phyloP scores from a whole-genome alignment of 148 eudicot species.

The Rhododendron simsii region DNA sequence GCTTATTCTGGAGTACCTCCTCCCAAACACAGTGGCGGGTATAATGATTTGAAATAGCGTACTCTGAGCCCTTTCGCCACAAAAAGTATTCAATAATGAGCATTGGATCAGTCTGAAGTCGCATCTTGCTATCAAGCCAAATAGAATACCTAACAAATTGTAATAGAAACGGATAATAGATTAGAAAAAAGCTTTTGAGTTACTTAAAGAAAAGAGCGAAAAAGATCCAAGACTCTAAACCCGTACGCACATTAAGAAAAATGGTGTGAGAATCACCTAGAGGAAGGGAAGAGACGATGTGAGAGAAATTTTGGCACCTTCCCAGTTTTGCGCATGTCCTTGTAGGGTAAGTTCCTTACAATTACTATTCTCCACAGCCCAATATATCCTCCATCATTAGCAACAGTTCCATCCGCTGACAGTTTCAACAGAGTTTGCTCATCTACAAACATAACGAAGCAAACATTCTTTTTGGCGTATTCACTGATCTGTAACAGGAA shows the following conservation, averaged over 20 bases:
- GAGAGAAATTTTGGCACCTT: constrained; percentile 96
- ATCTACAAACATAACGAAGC: constrained; percentile 95
- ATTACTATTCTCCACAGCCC: constrained; percentile 87
- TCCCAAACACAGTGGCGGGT: constrained; percentile 97
- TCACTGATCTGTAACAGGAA: constrained; percentile 79
- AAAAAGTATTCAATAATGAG: constrained; percentile 72
- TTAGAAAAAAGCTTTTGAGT: not conserved
- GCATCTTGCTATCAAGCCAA: constrained; percentile 97
- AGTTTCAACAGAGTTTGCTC: constrained; percentile 64
- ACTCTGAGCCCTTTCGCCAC: constrained; percentile 83
- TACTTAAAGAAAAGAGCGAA: not conserved
- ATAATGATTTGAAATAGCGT: constrained; percentile 93
- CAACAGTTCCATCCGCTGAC: constrained; percentile 67
- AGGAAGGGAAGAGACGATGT: constrained; percentile 92
- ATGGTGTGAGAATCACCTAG: constrained; percentile 53
- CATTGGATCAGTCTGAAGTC: constrained; percentile 83
- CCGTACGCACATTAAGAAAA: constrained; percentile 6
- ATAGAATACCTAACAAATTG: constrained; percentile 69
- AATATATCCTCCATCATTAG: constrained; percentile 66
- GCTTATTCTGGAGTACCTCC: constrained; percentile 96
- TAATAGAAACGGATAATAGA: not conserved
- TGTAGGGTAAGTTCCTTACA: constrained; percentile 75
- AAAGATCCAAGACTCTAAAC: not conserved
- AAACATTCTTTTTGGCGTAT: constrained; percentile 77
- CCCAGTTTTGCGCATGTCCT: constrained; percentile 93